These are phyloP conservation scores for Rosa lucieae DNA, from an alignment of 306 rosid genomes.

Conservation along the genomic window DNA sequence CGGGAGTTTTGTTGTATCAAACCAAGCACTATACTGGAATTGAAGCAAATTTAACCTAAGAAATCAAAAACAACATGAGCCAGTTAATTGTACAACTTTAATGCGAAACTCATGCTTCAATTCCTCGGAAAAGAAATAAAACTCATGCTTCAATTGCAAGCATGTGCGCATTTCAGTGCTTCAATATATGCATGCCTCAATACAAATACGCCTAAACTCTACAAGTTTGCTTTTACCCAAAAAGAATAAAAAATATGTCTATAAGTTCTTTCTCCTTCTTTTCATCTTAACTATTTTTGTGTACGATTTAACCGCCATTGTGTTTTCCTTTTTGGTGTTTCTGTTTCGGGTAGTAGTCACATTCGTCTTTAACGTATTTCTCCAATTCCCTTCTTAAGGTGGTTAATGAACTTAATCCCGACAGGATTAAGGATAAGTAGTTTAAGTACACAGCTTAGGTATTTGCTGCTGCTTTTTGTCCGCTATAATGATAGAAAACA, in stretches of 20 bases:
- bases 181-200: background rate
- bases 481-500: no score
- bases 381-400: background rate
- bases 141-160: background rate
- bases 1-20: background rate
- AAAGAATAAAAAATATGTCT: background rate
- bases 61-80: no score
- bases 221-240: background rate
- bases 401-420: background rate
- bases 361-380: background rate
- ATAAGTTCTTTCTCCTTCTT: background rate
- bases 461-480: background rate
- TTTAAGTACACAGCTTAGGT: background rate
- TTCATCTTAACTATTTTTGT: background rate
- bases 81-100: background rate
- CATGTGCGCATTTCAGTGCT: background rate
- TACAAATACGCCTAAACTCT: background rate
- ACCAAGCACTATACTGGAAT: background rate
- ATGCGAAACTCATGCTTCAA: constrained; percentile 19
- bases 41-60: background rate
- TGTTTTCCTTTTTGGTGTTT: background rate
- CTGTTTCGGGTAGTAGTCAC: background rate
- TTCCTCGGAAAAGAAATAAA: background rate
- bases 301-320: background rate
- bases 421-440: background rate